These are phyloP conservation scores for Sambucus nigra DNA, from an alignment of 129 eudicot species.

Conservation along the genomic window DNA sequence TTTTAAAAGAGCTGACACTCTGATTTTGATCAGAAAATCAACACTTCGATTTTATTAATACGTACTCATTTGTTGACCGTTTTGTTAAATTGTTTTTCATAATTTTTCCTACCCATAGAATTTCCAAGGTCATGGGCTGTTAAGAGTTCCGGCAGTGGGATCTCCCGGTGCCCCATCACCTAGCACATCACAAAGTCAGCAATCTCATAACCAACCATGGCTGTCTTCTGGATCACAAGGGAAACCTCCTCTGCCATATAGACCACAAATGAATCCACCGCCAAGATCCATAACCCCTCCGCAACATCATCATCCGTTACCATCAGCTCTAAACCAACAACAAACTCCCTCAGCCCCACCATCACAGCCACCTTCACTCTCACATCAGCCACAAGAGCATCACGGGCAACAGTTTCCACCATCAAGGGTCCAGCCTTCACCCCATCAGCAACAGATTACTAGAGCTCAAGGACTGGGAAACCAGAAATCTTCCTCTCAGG, in stretches of 20 bases:
- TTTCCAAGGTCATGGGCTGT: slow-evolving; percentile 66
- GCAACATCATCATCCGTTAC: slow-evolving; percentile 34
- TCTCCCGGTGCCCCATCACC: slow-evolving; percentile 47
- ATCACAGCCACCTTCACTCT: slow-evolving; percentile 32
- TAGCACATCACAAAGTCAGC: slow-evolving; percentile 43
- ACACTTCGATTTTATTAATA: no score
- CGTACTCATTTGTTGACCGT: no score
- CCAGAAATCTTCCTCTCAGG: slow-evolving; percentile 49
- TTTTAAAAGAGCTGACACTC: no score
- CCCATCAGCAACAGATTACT: slow-evolving; percentile 55
- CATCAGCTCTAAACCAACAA: slow-evolving; percentile 36
- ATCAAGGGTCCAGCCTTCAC: slow-evolving; percentile 47
- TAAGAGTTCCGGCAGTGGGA: slow-evolving; percentile 51
- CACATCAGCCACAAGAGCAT: slow-evolving; percentile 62
- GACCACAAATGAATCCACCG: slow-evolving; percentile 57
- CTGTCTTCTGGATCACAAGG: slow-evolving; percentile 61
- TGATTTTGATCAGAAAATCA: no score
- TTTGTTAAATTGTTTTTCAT: no score
- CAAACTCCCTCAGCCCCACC: slow-evolving; percentile 42
- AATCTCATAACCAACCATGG: slow-evolving; percentile 82
- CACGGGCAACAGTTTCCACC: slow-evolving; percentile 36
- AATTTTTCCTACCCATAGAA: slow-evolving; percentile 24
- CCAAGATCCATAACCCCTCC: slow-evolving; percentile 53
- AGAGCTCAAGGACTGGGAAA: slow-evolving; percentile 51
- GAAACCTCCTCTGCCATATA: slow-evolving; percentile 65